These are phyloP conservation scores for Lepidium sativum DNA, from an alignment of 345 rosid species.

Conservation along the genomic window DNA sequence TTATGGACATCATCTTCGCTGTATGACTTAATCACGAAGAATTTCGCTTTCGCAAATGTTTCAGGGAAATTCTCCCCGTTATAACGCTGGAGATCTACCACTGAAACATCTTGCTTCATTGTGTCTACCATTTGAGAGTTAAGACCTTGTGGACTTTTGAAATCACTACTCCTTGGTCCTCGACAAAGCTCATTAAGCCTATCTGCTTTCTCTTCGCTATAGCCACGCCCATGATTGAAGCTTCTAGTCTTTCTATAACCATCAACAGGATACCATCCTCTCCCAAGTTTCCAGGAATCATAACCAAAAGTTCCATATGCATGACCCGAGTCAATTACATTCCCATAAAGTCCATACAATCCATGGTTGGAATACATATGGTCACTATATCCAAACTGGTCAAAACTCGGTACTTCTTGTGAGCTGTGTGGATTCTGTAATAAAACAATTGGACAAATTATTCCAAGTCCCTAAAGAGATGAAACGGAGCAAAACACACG, in stretches of 20 bases:
- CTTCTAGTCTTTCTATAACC: slow-evolving; percentile 45
- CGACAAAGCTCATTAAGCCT: slow-evolving; percentile 70
- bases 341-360: slow-evolving; percentile 51
- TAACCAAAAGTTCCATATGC: slow-evolving; percentile 48
- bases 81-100: slow-evolving; percentile 36
- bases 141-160: slow-evolving; percentile 37
- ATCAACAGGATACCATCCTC: slow-evolving; percentile 52
- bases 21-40: slow-evolving; percentile 69
- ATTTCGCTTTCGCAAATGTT: slow-evolving; percentile 43
- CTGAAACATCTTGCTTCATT: slow-evolving; percentile 27
- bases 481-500: neutral
- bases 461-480: neutral
- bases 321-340: slow-evolving; percentile 33
- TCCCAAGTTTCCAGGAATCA: slow-evolving; percentile 53
- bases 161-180: slow-evolving; percentile 62
- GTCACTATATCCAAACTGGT: slow-evolving; percentile 40
- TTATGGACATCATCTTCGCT: slow-evolving; percentile 88
- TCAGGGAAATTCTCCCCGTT: slow-evolving; percentile 48
- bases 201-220: slow-evolving; percentile 54
- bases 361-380: slow-evolving; percentile 42
- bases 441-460: neutral
- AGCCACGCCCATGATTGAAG: slow-evolving; percentile 31
- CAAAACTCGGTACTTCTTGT: slow-evolving; percentile 35
- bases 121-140: slow-evolving; percentile 20
- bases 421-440: slow-evolving; percentile 42